phyloP scores from a whole-genome alignment of 352 stramenopile genomes.

The Phytophthora melonis region DNA sequence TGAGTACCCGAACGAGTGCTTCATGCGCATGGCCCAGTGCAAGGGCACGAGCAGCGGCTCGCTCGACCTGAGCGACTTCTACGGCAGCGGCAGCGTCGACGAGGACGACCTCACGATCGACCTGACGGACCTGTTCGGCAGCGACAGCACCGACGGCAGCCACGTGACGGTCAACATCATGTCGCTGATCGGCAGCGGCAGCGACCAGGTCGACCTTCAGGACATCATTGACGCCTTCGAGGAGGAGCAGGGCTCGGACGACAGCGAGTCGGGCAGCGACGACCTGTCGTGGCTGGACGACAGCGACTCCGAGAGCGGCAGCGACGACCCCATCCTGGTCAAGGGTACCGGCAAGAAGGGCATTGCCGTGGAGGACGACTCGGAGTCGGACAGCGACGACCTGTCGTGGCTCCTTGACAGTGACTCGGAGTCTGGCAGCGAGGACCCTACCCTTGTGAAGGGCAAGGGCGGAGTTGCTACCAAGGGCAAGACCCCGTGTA shows the following conservation, averaged over 20 bases:
- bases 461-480: not conserved
- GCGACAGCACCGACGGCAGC: conserved; percentile 19
- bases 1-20: conserved; percentile 43
- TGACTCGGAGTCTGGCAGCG: too few species aligned
- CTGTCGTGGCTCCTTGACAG: too few species aligned
- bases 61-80: conserved; percentile 14
- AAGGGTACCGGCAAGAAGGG: conserved; percentile 12
- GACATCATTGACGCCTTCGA: conserved; percentile 34
- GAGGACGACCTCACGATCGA: conserved; percentile 34
- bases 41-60: conserved; percentile 8
- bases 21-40: conserved; percentile 38
- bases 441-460: not conserved
- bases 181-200: conserved; percentile 35
- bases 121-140: conserved; percentile 32
- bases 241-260: not conserved
- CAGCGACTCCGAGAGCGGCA: conserved; percentile 16
- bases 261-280: conserved; percentile 24
- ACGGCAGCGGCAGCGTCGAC: conserved; percentile 17
- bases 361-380: not conserved
- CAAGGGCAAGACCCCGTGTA: conserved; percentile 1
- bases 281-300: conserved; percentile 21
- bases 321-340: conserved; percentile 12
- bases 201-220: conserved; percentile 31
- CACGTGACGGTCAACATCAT: conserved; percentile 29
- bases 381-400: not conserved